Evolutionary conservation across 768 basidiomycete species (phyloP).

Genomic region (Heimioporus sp.): DNA sequence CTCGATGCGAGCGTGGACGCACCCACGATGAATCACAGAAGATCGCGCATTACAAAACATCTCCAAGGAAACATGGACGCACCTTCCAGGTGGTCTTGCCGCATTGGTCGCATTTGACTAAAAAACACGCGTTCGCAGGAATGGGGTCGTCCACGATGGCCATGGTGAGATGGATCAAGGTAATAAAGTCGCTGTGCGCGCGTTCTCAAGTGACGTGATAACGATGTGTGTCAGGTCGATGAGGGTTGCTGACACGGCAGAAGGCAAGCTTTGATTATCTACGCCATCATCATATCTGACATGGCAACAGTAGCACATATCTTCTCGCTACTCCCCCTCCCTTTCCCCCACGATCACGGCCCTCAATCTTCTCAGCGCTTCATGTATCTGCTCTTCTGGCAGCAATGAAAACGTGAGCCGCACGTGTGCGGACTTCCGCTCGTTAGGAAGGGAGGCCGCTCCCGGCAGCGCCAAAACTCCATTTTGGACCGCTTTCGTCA

Average conservation of each 20-base stretch:
- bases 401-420: slow-evolving; percentile 72
- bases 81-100: slow-evolving; percentile 74
- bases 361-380: slow-evolving; percentile 58
- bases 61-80: slow-evolving; percentile 32
- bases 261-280: neutral
- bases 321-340: slow-evolving; percentile 1
- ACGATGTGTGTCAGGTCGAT: slow-evolving; percentile 8
- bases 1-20: slow-evolving; percentile 14
- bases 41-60: slow-evolving; percentile 15
- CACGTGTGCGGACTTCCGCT: slow-evolving; percentile 62
- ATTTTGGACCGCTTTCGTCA: slow-evolving; percentile 63
- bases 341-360: slow-evolving; percentile 27
- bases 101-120: slow-evolving; percentile 58
- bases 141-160: slow-evolving; percentile 18
- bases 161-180: slow-evolving; percentile 32
- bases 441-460: slow-evolving; percentile 66
- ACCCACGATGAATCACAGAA: slow-evolving; percentile 18
- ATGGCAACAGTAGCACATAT: neutral
- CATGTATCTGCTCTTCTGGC: slow-evolving; percentile 59
- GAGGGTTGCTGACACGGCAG: slow-evolving; percentile 4
- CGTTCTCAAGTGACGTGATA: slow-evolving; percentile 18
- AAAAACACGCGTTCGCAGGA: slow-evolving; percentile 54
- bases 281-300: no score
- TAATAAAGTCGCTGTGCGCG: slow-evolving; percentile 30
- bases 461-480: slow-evolving; percentile 84